A percentile compares a stretch with the other conserved stretches of the same genome.
These are phyloP conservation scores for Mortierella sp. DNA, from an alignment of 371 early-diverging fungal genomes.

Conservation along the genomic window DNA sequence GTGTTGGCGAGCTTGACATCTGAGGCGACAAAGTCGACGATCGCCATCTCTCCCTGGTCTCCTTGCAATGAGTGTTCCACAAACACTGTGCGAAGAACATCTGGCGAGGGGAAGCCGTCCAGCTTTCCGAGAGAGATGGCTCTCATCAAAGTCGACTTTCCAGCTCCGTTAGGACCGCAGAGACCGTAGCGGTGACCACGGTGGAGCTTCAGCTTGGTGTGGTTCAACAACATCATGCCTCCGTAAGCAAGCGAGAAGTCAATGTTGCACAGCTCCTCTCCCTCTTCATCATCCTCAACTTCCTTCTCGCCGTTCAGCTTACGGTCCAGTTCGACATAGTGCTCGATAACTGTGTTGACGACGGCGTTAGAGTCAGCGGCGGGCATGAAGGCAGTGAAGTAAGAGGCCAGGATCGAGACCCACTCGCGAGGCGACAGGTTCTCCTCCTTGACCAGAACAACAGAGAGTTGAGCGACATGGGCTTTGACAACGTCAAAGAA, in stretches of 20 bases:
- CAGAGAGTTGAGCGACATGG: constrained; percentile 56
- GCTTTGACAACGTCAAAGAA: constrained; percentile 61
- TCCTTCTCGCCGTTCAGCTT: constrained; percentile 59
- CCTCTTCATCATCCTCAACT: constrained; percentile 66
- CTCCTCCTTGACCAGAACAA: constrained; percentile 66
- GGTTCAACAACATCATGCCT: constrained; percentile 83
- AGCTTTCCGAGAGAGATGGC: constrained; percentile 79
- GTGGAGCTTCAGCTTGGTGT: constrained; percentile 80
- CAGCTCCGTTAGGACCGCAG: constrained; percentile 88
- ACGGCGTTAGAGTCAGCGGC: constrained; percentile 57
- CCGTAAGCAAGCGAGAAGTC: constrained; percentile 86
- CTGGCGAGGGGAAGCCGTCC: constrained; percentile 81
- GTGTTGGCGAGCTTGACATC: constrained; percentile 63
- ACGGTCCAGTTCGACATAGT: constrained; percentile 52
- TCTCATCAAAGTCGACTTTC: constrained; percentile 90
- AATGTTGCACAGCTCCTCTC: constrained; percentile 80
- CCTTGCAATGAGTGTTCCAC: constrained; percentile 83
- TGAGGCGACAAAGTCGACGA: constrained; percentile 71
- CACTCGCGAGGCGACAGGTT: constrained; percentile 61
- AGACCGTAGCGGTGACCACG: constrained; percentile 86
- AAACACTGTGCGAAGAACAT: constrained; percentile 74
- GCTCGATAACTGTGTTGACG: constrained; percentile 47
- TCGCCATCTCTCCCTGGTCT: constrained; percentile 70
- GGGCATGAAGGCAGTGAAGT: constrained; percentile 60
- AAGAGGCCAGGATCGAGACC: constrained; percentile 55